Evolutionary conservation across 2,329 filamentous ascomycete species (phyloP).

Genomic region (Gliomastix tumulicola): DNA sequence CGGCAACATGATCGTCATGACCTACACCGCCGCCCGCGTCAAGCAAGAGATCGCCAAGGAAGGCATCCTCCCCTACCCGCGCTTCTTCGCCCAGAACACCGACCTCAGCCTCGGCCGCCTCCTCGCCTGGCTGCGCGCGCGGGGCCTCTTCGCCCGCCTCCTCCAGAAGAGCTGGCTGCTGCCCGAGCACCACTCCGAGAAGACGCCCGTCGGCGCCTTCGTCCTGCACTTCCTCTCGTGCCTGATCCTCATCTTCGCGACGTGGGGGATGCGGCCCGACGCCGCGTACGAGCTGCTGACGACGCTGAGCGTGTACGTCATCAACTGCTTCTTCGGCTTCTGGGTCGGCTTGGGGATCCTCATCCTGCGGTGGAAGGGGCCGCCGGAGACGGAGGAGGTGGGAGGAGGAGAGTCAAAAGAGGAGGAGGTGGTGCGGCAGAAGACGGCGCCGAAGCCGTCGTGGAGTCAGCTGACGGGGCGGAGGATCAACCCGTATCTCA

Average conservation of each 20-base stretch:
- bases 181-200: slow-evolving; percentile 24
- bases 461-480: neutral
- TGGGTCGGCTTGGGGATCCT: slow-evolving; percentile 26
- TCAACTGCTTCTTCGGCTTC: slow-evolving; percentile 24
- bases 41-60: slow-evolving; percentile 57
- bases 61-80: slow-evolving; percentile 42
- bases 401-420: too few relatives aligned
- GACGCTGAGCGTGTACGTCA: slow-evolving; percentile 20
- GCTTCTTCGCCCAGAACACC: slow-evolving; percentile 35
- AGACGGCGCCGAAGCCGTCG: neutral
- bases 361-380: slow-evolving; percentile 22
- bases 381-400: slow-evolving; percentile 13
- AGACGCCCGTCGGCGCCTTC: slow-evolving; percentile 25
- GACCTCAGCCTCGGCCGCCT: slow-evolving; percentile 25
- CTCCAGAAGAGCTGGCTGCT: slow-evolving; percentile 19
- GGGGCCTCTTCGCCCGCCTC: slow-evolving; percentile 17
- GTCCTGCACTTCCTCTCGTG: slow-evolving; percentile 23
- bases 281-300: slow-evolving; percentile 23
- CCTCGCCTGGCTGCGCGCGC: slow-evolving; percentile 18
- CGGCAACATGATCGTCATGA: slow-evolving; percentile 51
- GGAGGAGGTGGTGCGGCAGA: too few relatives aligned
- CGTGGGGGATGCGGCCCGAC: slow-evolving; percentile 26
- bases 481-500: neutral
- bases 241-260: slow-evolving; percentile 27
- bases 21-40: slow-evolving; percentile 46